phyloP scores from a whole-genome alignment of 495 filamentous ascomycete genomes.

The Aspergillus affinis region DNA sequence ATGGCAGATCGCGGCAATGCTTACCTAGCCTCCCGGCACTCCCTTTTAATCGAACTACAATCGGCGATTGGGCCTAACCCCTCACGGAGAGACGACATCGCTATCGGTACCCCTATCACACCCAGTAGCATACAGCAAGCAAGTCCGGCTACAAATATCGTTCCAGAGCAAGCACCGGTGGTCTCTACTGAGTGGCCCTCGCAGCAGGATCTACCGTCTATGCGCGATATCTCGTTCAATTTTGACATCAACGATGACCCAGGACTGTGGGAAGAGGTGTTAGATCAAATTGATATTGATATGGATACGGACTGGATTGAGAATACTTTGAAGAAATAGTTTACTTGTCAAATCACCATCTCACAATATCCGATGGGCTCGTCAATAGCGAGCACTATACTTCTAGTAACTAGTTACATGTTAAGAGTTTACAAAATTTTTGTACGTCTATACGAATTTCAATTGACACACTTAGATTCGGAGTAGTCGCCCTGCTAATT shows the following conservation, averaged over 20 bases:
- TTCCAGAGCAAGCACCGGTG: not conserved
- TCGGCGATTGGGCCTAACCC: constrained; percentile 29
- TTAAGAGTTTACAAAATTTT: too few species aligned
- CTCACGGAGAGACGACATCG: not conserved
- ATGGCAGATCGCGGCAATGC: constrained; percentile 51
- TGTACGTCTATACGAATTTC: too few species aligned
- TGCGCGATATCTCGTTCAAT: constrained; percentile 36
- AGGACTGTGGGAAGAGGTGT: constrained; percentile 38
- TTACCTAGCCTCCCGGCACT: constrained; percentile 42
- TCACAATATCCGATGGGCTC: too few species aligned
- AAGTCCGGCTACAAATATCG: constrained; percentile 7
- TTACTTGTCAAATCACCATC: not conserved
- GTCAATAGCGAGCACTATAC: too few species aligned
- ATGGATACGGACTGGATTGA: constrained; percentile 46
- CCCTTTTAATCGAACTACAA: constrained; percentile 37
- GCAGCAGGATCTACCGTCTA: constrained; percentile 24
- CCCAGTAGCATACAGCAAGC: constrained; percentile 21
- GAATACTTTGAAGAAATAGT: constrained; percentile 29
- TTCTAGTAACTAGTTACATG: too few species aligned
- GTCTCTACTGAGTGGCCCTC: constrained; percentile 22
- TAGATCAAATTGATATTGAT: constrained; percentile 40
- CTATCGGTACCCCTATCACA: constrained; percentile 11
- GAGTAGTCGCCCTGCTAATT: too few species aligned
- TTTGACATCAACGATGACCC: constrained; percentile 40
- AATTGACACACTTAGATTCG: too few species aligned